Evolutionary conservation across 2,329 filamentous ascomycete species (phyloP), one percentile per base, ranked within the genome.

Genomic region (Trichoderma aggressivum): DNA sequence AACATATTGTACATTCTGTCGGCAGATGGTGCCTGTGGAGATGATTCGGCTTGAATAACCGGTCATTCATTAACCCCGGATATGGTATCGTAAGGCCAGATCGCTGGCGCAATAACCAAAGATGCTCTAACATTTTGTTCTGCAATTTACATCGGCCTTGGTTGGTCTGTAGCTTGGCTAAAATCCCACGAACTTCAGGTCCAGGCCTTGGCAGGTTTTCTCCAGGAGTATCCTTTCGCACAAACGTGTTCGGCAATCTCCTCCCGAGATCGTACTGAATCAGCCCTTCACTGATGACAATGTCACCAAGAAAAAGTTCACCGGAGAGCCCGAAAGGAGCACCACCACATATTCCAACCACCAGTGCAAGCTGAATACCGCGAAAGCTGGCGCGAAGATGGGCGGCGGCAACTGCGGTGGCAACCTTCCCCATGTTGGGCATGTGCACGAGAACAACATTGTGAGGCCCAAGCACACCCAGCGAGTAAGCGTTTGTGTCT

Each of bases 301-400:
- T 26, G 2, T 56, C 53, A 0, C 53, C 53, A 6, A 56, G 53
- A 0, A 56, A 2, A 2, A 56, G 2, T 56, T 56, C 14, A 10
- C 12, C 53, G 5, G 24, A 6, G 3, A 14, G 24, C 7, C 53
- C 53, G 0, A 56, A 56, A 30, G 53, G 53, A 1, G 16, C 26
- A 1, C 53, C 53, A 7, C 53, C 53, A 11, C 53, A 82, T 5
- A 82, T 75, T 0, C 81, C 80, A 3, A 81, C 78, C 0, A 82
- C 36, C 3, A 82, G 66, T 8, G 73, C 79, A 1, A 81, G 75
- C 28, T 75, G 73, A 14, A 82, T 71, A 2, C 73, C 64, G 2
- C 64, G 53, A 62, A 79, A 81, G 53, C 78, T 82, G 4, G 71
- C 65, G 0, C 72, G 72, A 21, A 80, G 66, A 26, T 70, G 70